Conservation (phyloP, 305 asterid species). For the Fraxinus velutina region DNA sequence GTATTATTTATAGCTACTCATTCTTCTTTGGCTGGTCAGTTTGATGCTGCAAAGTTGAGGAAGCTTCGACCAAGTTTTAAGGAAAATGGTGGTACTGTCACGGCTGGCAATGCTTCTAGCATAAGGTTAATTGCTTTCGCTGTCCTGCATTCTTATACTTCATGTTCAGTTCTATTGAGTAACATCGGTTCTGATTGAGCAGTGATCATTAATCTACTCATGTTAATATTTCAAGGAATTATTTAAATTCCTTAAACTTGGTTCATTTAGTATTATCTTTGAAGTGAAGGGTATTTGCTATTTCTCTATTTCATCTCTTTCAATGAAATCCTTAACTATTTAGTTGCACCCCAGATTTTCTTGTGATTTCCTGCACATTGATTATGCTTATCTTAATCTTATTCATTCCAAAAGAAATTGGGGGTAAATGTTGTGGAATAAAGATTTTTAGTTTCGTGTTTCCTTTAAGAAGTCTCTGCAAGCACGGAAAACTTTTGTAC, state of each 20-base stretch:
- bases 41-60: conserved; percentile 90
- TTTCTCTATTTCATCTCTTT: neutral
- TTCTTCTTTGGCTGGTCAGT: conserved; percentile 40
- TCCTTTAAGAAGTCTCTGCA: neutral
- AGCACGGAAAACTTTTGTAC: neutral
- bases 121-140: conserved; percentile 52
- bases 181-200: neutral
- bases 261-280: neutral
- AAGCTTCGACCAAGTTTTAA: conserved; percentile 96
- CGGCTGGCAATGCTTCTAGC: conserved; percentile 98
- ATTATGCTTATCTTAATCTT: neutral
- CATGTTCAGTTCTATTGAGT: neutral
- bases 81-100: conserved; percentile 91
- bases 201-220: conserved; percentile 3
- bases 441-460: neutral
- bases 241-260: neutral
- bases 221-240: neutral
- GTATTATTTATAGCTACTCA: conserved; percentile 3
- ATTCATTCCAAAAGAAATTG: neutral
- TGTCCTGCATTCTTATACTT: conserved; percentile 1
- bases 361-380: neutral
- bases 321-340: neutral
- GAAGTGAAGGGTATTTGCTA: neutral
- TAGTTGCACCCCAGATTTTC: neutral
- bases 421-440: neutral